Evolutionary conservation across 177 flowering plant genomes (phyloP).

Genomic region (Telopea speciosissima): DNA sequence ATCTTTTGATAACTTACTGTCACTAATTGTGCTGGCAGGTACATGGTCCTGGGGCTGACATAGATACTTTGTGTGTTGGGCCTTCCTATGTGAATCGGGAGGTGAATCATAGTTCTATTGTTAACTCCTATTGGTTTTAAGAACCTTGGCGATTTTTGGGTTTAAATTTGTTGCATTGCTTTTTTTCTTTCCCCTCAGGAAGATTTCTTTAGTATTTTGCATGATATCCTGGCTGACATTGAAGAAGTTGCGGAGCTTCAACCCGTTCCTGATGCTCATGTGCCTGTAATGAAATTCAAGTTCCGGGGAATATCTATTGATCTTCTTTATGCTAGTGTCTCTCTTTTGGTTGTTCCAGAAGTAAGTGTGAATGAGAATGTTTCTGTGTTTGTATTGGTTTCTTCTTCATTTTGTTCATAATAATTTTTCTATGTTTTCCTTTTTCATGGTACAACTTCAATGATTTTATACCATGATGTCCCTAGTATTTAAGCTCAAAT

Average conservation of each 20-base stretch:
- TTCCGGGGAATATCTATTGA: constrained; percentile 39
- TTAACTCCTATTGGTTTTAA: not conserved
- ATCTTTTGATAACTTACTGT: too few relatives aligned
- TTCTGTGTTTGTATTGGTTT: too few relatives aligned
- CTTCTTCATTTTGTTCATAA: too few relatives aligned
- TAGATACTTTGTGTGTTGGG: constrained; percentile 29
- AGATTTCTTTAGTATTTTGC: constrained; percentile 37
- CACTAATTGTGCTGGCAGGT: constrained; percentile 13
- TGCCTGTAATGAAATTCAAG: constrained; percentile 52
- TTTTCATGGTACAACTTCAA: too few relatives aligned
- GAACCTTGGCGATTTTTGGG: not conserved
- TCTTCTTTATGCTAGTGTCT: constrained; percentile 45
- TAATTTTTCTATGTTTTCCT: too few relatives aligned
- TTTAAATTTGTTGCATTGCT: not conserved
- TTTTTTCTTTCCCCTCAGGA: constrained; percentile 19
- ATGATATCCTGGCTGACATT: constrained; percentile 26
- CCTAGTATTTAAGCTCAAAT: too few relatives aligned
- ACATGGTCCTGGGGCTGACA: constrained; percentile 28
- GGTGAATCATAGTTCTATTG: constrained; percentile 13
- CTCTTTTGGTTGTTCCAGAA: constrained; percentile 35
- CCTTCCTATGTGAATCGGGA: constrained; percentile 31
- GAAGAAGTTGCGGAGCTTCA: constrained; percentile 41
- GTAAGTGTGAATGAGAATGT: constrained; percentile 17
- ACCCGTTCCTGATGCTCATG: constrained; percentile 46
- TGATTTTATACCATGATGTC: too few relatives aligned